Evolutionary conservation across 2,329 filamentous ascomycete genomes (phyloP).

Genomic region (Fusarium compactum): DNA sequence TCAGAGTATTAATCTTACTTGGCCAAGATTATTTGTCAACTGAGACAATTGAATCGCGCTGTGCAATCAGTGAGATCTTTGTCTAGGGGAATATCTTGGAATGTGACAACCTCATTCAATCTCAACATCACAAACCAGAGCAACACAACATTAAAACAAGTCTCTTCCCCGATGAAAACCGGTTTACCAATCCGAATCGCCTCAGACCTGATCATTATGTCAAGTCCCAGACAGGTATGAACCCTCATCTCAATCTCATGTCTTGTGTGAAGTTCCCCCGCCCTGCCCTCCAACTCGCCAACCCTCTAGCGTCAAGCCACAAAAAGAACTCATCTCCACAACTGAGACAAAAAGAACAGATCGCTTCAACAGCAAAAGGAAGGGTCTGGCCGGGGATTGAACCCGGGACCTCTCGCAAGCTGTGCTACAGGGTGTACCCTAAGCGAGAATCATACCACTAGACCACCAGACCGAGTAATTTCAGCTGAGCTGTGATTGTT

Average conservation of each 20-base stretch:
- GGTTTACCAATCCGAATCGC: not conserved
- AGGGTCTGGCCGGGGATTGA: conserved; percentile 61
- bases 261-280: not conserved
- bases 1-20: not conserved
- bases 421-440: conserved; percentile 61
- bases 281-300: not conserved
- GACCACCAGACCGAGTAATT: conserved; percentile 61
- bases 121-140: not conserved
- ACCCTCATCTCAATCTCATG: not conserved
- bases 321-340: conserved; percentile 1
- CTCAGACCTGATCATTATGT: not conserved
- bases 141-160: not conserved
- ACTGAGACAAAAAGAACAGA: not conserved
- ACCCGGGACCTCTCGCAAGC: conserved; percentile 61
- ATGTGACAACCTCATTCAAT: not conserved
- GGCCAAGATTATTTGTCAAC: not conserved
- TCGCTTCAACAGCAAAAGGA: conserved; percentile 31
- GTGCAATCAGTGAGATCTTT: not conserved
- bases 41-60: not conserved
- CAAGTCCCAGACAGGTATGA: not conserved
- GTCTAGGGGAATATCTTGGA: not conserved
- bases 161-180: not conserved
- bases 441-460: conserved; percentile 80
- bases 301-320: not conserved
- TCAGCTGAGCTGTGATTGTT: not conserved